phyloP scores from a whole-genome alignment of 345 rosid genomes.

The Moricandia arvensis region DNA sequence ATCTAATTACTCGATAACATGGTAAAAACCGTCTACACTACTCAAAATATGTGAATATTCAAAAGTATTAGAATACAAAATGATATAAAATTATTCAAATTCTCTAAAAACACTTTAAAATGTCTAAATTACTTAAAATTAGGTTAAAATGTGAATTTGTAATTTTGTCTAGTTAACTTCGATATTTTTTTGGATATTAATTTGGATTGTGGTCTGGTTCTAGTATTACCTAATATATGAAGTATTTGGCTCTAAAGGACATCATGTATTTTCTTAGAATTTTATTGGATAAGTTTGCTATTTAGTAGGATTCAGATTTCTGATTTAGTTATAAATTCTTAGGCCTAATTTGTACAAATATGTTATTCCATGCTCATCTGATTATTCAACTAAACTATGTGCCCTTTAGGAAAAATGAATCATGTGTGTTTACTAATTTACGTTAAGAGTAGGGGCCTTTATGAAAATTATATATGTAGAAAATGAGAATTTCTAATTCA shows the following conservation, averaged over 20 bases:
- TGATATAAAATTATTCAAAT: not conserved
- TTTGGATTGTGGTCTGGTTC: not conserved
- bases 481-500: slow-evolving; percentile 9
- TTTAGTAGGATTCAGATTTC: not conserved
- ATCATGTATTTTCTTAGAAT: not conserved
- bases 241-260: not conserved
- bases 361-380: not conserved
- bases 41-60: not conserved
- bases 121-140: not conserved
- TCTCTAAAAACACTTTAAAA: not conserved
- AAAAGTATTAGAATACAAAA: too few species aligned
- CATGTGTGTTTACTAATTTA: not conserved
- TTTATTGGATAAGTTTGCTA: not conserved
- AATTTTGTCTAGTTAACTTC: too few species aligned
- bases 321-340: not conserved
- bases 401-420: not conserved
- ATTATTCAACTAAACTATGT: not conserved
- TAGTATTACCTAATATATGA: not conserved
- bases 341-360: not conserved
- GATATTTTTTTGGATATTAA: not conserved
- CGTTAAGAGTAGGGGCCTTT: slow-evolving; percentile 4
- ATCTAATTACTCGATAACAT: not conserved
- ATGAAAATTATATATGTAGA: not conserved
- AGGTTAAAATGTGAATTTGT: too few species aligned
- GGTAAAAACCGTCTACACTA: not conserved